Evolutionary conservation across 495 filamentous ascomycete species (phyloP), one percentile per base, ranked within the genome.

Genomic region (Annulohypoxylon maeteangense): DNA sequence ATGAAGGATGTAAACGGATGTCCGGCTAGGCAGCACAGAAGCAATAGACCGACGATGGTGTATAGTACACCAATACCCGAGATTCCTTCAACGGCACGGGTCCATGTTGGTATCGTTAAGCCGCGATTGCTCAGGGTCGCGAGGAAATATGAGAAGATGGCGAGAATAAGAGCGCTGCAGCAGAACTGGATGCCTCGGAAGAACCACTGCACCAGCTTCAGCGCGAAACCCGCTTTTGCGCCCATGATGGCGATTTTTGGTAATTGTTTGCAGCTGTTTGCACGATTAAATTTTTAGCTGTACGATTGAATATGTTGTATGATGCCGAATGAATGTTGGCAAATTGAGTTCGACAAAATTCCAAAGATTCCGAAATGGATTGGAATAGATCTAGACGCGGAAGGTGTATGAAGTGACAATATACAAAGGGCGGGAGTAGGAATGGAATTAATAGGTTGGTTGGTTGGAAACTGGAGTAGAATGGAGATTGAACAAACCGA

Each of bases 1-100:
- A 96, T 81, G 75, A 92, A 88, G 36, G 89, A 87, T 60, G 87
- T 84, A 77, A 89, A 81, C 1, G 84, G 75, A 47, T 91, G 83
- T 8, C 93, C 93, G 61, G 91, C 91, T 25, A 94, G 79, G 76
- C 90, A 94, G 85, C 90, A 93, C 40, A 93, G 90, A 27, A 94
- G 82, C 53, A 95, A 66, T 16, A 90, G 78, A 27, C 91, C 90
- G 40, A 93, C 80, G 58, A 91, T 78, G 7, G 89, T 87, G 78
- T 97, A 97, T 6, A 94, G 78, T 1, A 88, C 84, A 3, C 88
- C 91, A 6, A 85, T 86, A 54, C 92, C 94, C 1, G 92, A 85
- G 36, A 97, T 90, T 77, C 94, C 94, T 66, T 92, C 90, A 27
- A 96, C 92, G 40, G 93, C 94, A 56, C 87, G 88, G 57, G 89